These are phyloP conservation scores for Argentina anserina DNA, from an alignment of 306 rosid species.

Conservation along the genomic window DNA sequence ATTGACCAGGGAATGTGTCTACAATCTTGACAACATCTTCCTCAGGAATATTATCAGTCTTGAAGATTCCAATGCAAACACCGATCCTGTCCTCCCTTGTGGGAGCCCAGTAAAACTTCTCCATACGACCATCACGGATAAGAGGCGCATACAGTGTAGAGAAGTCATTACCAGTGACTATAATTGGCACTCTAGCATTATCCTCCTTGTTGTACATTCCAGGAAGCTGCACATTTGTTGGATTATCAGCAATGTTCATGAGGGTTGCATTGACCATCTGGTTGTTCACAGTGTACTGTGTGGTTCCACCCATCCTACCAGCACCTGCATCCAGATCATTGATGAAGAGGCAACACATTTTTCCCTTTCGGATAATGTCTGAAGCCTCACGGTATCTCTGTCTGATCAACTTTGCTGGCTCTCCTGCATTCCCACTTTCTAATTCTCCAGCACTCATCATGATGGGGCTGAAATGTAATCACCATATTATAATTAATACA, in stretches of 20 bases:
- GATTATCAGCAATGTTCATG: constrained; percentile 62
- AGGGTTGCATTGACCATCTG: constrained; percentile 65
- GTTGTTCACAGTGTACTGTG: constrained; percentile 60
- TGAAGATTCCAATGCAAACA: constrained; percentile 49
- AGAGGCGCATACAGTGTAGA: constrained; percentile 59
- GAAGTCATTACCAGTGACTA: constrained; percentile 56
- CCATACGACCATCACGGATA: constrained; percentile 65
- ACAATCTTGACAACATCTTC: constrained; percentile 48
- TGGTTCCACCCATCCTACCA: constrained; percentile 54
- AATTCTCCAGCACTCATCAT: constrained; percentile 57
- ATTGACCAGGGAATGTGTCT: constrained; percentile 55
- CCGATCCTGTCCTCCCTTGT: constrained; percentile 54
- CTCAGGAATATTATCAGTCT: constrained; percentile 30
- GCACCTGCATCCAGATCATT: constrained; percentile 64
- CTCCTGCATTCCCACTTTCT: constrained; percentile 53
- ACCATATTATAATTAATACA: neutral
- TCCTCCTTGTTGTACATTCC: constrained; percentile 62
- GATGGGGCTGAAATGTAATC: constrained; percentile 34
- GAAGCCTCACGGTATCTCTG: constrained; percentile 45
- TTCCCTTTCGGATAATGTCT: constrained; percentile 49
- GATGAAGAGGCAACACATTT: constrained; percentile 56
- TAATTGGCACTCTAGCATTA: constrained; percentile 48
- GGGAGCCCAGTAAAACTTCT: constrained; percentile 61
- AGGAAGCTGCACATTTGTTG: constrained; percentile 55
- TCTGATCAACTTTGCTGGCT: constrained; percentile 47